Base-by-base conservation (phyloP, 2,329 filamentous ascomycete species). In the Aspergillus chevalieri region DNA sequence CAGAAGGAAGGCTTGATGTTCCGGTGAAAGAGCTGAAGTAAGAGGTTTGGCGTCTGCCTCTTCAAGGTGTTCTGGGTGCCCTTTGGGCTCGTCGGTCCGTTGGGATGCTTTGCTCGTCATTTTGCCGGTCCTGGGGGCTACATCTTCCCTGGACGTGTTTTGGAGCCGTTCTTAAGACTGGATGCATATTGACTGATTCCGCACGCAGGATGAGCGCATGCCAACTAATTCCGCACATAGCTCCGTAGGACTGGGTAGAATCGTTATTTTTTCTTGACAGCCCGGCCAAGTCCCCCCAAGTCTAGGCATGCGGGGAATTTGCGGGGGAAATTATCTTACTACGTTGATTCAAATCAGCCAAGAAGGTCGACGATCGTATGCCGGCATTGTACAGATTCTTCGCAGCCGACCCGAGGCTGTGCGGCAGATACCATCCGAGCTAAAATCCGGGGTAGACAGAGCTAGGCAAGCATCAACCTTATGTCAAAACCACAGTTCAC, bases 1-100 rank as follows among this genome's bases (percentile, higher is more conserved):
- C 9, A 81, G 61, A 6, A 82, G 67, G 60, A 79, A 81, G 42
- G 78, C 67, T n/a, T 61, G 57, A 53, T 67, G 64, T 15, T 57
- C 57, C 0, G 59, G 52, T 9, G 61, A 51, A 28, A 43, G 24
- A 21, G n/a, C 21, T n/a, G 41, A n/a, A 43, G 21, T 26, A 3
- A 26, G 4, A 24, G 22, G 9, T 14, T n/a, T 9, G 21, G 41
- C 14, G 6, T 38, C 14, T n/a, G 34, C 34, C 41, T 43, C 12
- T 26, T 43, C 41, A 10, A 43, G 41, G 15, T 24, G 24, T 14
- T 26, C 41, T 12, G 22, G n/a, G 5, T 43, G 21, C n/a, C 21
- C 17, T 17, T 39, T 19, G 9, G 15, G 9, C 17, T 7, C 36
- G n/a, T 10, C 8, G n/a, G 36, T 4, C n/a, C n/a, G n/a, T n/a